Conservation (phyloP, 139 green algal species). For the Chlorella sorokiniana region DNA sequence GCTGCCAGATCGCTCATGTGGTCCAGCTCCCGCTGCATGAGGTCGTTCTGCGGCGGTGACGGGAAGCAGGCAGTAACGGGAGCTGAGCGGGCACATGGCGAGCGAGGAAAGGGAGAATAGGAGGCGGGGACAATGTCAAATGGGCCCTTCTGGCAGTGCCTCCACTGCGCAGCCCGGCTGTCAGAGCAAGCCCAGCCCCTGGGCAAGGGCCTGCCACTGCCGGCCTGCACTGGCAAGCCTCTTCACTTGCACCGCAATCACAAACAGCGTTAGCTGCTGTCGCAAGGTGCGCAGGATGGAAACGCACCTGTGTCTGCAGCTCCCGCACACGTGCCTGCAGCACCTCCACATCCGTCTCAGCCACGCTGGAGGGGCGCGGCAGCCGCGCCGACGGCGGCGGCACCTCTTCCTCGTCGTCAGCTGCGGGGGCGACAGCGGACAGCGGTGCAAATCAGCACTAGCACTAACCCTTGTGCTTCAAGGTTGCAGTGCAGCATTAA, state of each 20-base stretch:
- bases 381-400: background rate
- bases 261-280: background rate
- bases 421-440: background rate
- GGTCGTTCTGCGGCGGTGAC: conserved; percentile 40
- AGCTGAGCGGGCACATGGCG: too few relatives aligned
- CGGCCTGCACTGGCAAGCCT: too few relatives aligned
- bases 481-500: background rate
- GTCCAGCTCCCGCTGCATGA: conserved; percentile 74
- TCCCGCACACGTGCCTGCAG: conserved; percentile 50
- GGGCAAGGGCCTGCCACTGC: too few relatives aligned
- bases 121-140: too few relatives aligned
- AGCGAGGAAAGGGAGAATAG: too few relatives aligned
- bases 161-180: too few relatives aligned
- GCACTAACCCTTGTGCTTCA: too few relatives aligned
- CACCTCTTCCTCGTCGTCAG: background rate
- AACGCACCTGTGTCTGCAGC: conserved; percentile 44
- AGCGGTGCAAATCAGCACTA: too few relatives aligned
- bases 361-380: conserved; percentile 11
- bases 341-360: conserved; percentile 17
- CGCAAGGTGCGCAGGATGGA: background rate
- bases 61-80: too few relatives aligned
- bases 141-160: too few relatives aligned
- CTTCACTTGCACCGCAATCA: background rate
- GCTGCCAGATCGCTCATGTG: conserved; percentile 49
- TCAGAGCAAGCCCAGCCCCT: too few relatives aligned